phyloP scores from a whole-genome alignment of 2,329 filamentous ascomycete species.

The Cladobotryum protrusum region DNA sequence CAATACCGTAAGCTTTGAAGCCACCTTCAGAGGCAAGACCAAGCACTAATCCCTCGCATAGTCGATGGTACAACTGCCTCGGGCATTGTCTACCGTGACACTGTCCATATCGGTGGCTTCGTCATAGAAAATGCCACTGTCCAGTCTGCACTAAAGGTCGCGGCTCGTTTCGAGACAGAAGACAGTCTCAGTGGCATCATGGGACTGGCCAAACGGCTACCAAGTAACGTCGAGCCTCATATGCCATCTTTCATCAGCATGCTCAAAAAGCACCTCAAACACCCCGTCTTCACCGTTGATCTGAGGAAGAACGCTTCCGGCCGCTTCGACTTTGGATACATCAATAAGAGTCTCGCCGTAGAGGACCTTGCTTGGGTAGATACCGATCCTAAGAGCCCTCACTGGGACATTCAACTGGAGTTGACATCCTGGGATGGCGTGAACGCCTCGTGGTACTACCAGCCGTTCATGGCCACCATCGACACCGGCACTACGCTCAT shows the following conservation, averaged over 20 bases:
- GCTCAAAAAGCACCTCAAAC: slow-evolving; percentile 34
- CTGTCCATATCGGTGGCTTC: slow-evolving; percentile 40
- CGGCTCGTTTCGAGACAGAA: slow-evolving; percentile 37
- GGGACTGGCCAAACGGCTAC: slow-evolving; percentile 43
- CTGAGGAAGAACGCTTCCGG: slow-evolving; percentile 42
- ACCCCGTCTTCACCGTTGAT: slow-evolving; percentile 44
- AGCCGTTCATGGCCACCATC: slow-evolving; percentile 47
- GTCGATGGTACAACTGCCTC: slow-evolving; percentile 39
- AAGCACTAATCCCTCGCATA: slow-evolving; percentile 12
- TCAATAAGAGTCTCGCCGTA: slow-evolving; percentile 34
- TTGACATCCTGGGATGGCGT: slow-evolving; percentile 37
- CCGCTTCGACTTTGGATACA: slow-evolving; percentile 45
- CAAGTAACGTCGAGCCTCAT: slow-evolving; percentile 37
- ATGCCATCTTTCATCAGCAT: slow-evolving; percentile 40
- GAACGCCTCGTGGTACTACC: slow-evolving; percentile 45
- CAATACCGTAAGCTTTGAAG: slow-evolving; percentile 39
- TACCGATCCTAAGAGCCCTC: slow-evolving; percentile 24
- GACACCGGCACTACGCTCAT: slow-evolving; percentile 66
- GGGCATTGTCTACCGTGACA: slow-evolving; percentile 47
- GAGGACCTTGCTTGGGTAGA: slow-evolving; percentile 39
- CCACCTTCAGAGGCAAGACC: background rate
- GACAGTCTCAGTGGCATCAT: slow-evolving; percentile 43
- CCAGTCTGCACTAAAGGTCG: slow-evolving; percentile 41
- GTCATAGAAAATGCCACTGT: slow-evolving; percentile 40
- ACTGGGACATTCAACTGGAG: slow-evolving; percentile 44